Evolutionary conservation across 2,329 filamentous ascomycete genomes (phyloP).

Genomic region (Trichophyton simii): DNA sequence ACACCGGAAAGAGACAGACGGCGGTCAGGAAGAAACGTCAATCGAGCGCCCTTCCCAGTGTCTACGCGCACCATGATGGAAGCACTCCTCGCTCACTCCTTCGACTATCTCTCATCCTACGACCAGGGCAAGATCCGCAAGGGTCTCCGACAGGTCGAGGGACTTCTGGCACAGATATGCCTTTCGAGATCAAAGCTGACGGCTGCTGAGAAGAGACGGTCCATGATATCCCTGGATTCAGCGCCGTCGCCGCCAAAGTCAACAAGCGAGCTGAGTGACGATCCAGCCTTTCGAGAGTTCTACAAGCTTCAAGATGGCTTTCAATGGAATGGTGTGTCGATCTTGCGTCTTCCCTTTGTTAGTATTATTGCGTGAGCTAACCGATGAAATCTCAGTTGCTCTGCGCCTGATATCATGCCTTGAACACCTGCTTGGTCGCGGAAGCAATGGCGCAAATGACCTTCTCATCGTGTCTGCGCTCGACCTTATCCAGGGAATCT

Average conservation of each 20-base stretch:
- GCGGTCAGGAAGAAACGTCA: too few relatives aligned
- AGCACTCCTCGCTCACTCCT: slow-evolving; percentile 77
- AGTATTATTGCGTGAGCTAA: background rate
- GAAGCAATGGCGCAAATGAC: slow-evolving; percentile 70
- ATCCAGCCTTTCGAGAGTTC: slow-evolving; percentile 88
- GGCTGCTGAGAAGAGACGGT: slow-evolving; percentile 30
- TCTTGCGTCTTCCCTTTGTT: background rate
- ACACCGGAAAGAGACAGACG: too few relatives aligned
- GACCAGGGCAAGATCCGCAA: slow-evolving; percentile 84
- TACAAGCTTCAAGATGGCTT: slow-evolving; percentile 95
- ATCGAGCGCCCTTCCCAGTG: background rate
- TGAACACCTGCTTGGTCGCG: slow-evolving; percentile 72
- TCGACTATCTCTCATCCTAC: slow-evolving; percentile 91
- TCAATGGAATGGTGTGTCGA: slow-evolving; percentile 66
- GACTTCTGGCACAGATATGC: slow-evolving; percentile 86
- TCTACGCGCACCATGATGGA: slow-evolving; percentile 51
- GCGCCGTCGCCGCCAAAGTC: slow-evolving; percentile 44
- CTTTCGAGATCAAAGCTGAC: slow-evolving; percentile 45
- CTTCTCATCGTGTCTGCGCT: slow-evolving; percentile 77
- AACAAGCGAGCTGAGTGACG: slow-evolving; percentile 58
- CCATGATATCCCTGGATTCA: slow-evolving; percentile 28
- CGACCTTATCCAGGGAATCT: slow-evolving; percentile 74
- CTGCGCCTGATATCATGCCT: slow-evolving; percentile 74
- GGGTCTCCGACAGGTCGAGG: slow-evolving; percentile 86
- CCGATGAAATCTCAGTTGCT: slow-evolving; percentile 45